Percentiles rank a stretch among this genome's conserved stretches.
These are phyloP conservation scores for Plasmodium cynomolgi DNA, from an alignment of 169 alveolate genomes.

Conservation along the genomic window DNA sequence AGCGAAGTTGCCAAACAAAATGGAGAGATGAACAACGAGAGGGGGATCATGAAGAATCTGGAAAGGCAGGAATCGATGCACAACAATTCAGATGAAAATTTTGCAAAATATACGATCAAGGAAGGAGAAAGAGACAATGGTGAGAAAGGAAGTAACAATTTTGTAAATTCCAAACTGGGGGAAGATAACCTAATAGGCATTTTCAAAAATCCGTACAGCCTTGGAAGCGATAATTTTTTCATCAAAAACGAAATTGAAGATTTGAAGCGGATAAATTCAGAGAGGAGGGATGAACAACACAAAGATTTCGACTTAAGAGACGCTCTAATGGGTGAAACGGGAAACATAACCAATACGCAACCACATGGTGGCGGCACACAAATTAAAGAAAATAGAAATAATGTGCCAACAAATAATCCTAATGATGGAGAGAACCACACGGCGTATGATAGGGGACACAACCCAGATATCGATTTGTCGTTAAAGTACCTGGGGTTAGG, in stretches of 20 bases:
- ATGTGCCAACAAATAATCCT: not conserved
- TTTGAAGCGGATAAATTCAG: not conserved
- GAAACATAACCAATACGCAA: not conserved
- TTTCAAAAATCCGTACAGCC: conserved; percentile 1
- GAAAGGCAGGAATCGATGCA: not conserved
- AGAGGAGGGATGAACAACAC: not conserved
- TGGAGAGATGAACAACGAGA: not conserved
- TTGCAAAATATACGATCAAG: not conserved
- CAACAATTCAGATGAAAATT: not conserved
- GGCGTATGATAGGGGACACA: not conserved
- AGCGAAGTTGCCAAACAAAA: not conserved
- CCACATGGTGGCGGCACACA: not conserved
- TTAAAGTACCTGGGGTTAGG: conserved; percentile 87
- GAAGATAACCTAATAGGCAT: conserved; percentile 6
- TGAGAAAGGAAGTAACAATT: not conserved
- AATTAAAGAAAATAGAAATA: not conserved
- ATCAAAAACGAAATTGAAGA: not conserved
- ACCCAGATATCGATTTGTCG: conserved; percentile 26
- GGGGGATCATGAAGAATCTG: not conserved
- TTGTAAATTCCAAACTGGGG: not conserved
- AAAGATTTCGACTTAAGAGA: conserved; percentile 35
- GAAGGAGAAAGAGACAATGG: not conserved
- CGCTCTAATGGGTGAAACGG: conserved; percentile 1
- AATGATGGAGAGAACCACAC: not conserved
- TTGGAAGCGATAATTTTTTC: not conserved